Evolutionary conservation across 768 basidiomycete species (phyloP), one percentile per base, ranked within the genome.

Genomic region (Agrocybe pediades): DNA sequence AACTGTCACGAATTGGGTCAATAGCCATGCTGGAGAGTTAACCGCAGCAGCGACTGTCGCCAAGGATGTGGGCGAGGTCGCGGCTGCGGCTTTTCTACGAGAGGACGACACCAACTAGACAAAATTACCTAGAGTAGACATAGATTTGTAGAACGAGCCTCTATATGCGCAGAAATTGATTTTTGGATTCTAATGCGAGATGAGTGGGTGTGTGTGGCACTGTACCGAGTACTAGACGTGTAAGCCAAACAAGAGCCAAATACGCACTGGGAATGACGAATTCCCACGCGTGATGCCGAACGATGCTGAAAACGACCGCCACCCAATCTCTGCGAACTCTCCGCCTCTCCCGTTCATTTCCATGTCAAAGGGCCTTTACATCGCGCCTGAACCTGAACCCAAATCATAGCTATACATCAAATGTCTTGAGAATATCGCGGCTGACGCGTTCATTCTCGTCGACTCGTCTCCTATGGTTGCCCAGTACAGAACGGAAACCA

Each of bases 241-340:
- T 42, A 44, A 26, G 16, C n/a, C 23, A 39, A 24, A 19, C 27
- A 33, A 24, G 36, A 24, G 8, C 13, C 19, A 8, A 24, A 20
- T n/a, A 46, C 25, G 40, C 17, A 41, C 41, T 41, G 29, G 27
- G 19, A 9, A 20, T 23, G 9, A 17, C n/a, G 43, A 29, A 15
- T 60, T 56, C 63, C 54, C 61, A 60, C 60, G 46, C 53, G 24
- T 27, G 21, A 39, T 29, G 36, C 30, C 46, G 21, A 47, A 44
- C 33, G 46, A 64, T 64, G 63, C 59, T 64, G 49, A 59, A 58
- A 49, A 50, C 56, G 54, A 60, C 61, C 48, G 45, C 51, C 63
- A 64, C 54, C 49, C 60, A 57, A 48, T 60, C 63, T 41, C 44
- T 54, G 19, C 58, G 57, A 50, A 29, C 54, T 41, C 53, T 30